Conservation (phyloP, 2,329 filamentous ascomycete genomes). For the Cladosporium sp. region DNA sequence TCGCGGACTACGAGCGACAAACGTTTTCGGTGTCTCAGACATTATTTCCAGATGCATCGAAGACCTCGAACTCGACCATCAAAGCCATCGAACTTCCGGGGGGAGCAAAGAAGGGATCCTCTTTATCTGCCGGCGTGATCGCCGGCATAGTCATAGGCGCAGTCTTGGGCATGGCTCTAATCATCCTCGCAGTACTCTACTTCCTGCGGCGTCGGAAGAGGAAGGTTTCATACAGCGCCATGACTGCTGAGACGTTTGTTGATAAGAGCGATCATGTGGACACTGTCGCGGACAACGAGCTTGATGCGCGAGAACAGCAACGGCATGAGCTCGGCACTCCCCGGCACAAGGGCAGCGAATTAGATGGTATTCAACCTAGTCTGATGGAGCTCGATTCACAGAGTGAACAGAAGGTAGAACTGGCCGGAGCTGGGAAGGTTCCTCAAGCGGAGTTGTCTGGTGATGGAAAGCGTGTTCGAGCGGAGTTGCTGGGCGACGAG, state of each 20-base stretch:
- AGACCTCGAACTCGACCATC: not conserved
- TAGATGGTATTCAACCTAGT: not conserved
- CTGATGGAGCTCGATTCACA: not conserved
- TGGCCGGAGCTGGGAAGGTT: not conserved
- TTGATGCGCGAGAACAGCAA: not conserved
- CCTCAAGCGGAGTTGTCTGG: not conserved
- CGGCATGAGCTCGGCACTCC: not conserved
- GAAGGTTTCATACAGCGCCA: not conserved
- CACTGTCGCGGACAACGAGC: not conserved
- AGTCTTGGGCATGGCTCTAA: not conserved
- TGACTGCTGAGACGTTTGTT: not conserved
- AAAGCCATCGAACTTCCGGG: not conserved
- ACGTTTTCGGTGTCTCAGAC: conserved; percentile 26
- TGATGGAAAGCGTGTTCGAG: too few relatives aligned
- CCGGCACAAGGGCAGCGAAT: not conserved
- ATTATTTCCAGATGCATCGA: conserved; percentile 20
- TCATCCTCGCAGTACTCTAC: not conserved
- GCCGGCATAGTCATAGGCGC: conserved; percentile 15
- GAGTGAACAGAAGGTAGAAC: not conserved
- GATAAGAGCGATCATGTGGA: not conserved
- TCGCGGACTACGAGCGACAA: conserved; percentile 24
- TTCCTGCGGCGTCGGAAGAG: not conserved
- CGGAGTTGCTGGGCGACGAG: too few relatives aligned
- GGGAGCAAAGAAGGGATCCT: not conserved
- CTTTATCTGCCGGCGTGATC: conserved; percentile 9